Percentiles rank a stretch among this genome's conserved stretches.
phyloP scores from a whole-genome alignment of 139 green algal species.

The Chara braunii region DNA sequence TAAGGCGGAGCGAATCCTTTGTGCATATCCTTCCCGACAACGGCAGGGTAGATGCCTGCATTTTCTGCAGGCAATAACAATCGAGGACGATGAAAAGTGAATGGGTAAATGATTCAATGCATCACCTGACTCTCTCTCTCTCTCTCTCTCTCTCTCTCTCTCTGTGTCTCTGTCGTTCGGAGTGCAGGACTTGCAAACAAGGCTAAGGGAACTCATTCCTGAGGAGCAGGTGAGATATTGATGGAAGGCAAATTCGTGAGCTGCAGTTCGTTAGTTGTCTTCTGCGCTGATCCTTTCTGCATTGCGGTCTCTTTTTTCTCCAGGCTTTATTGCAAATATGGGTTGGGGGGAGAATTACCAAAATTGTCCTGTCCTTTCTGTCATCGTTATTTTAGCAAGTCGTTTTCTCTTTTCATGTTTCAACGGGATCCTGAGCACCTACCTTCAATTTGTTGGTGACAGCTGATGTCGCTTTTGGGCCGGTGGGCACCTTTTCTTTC shows the following conservation, averaged over 20 bases:
- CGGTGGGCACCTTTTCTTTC: neutral
- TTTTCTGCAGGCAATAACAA: too few species aligned
- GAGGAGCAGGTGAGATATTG: slow-evolving; percentile 32
- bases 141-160: too few species aligned
- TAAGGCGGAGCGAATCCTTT: too few species aligned
- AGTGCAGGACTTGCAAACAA: slow-evolving; percentile 18
- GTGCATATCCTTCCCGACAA: too few species aligned
- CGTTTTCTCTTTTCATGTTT: slow-evolving; percentile 3
- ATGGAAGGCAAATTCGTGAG: slow-evolving; percentile 9
- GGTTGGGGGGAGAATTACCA: neutral
- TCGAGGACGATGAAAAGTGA: too few species aligned
- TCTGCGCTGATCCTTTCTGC: neutral
- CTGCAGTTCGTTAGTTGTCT: neutral
- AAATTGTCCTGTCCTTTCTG: neutral
- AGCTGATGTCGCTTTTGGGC: neutral
- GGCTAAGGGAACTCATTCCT: slow-evolving; percentile 20
- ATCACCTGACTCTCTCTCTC: too few species aligned
- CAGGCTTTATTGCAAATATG: neutral
- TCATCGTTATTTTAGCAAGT: neutral
- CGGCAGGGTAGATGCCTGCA: too few species aligned
- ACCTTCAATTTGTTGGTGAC: too few species aligned
- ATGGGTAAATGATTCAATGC: too few species aligned
- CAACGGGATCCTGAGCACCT: too few species aligned
- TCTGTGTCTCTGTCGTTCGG: too few species aligned
- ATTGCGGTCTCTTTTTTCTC: neutral